A percentile compares a stretch with the other conserved stretches of the same genome.
Evolutionary conservation across 441 rosid species (phyloP).

Genomic region (Corymbia citriodora): DNA sequence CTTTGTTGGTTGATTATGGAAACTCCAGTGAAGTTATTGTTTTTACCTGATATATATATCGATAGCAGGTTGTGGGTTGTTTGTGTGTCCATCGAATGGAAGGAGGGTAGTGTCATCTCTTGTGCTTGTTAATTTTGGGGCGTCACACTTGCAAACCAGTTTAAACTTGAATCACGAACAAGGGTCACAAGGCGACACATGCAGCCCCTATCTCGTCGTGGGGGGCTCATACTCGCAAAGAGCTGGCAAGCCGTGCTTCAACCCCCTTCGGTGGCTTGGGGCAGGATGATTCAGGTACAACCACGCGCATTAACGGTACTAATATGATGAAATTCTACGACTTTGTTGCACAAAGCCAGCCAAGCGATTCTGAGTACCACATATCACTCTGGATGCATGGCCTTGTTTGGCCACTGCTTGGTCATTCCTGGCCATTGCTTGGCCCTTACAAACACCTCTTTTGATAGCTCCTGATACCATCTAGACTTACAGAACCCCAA

Average conservation of each 20-base stretch:
- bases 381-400: not conserved
- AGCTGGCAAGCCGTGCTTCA: not conserved
- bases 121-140: no score
- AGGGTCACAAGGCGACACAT: not conserved
- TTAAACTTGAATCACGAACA: not conserved
- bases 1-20: not conserved
- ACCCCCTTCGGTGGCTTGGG: no score
- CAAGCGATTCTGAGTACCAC: not conserved
- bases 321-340: rapidly evolving
- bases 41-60: rapidly evolving
- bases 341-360: not conserved
- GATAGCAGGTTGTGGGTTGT: no score
- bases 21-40: not conserved
- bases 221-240: not conserved
- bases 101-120: no score
- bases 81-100: rapidly evolving
- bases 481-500: not conserved
- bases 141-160: not conserved
- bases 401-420: not conserved
- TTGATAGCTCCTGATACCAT: not conserved
- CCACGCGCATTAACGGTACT: not conserved
- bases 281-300: not conserved
- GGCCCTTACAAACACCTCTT: not conserved
- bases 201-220: not conserved
- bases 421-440: not conserved